Evolutionary conservation across 306 rosid species (phyloP).

Genomic region (Malus sieversii): DNA sequence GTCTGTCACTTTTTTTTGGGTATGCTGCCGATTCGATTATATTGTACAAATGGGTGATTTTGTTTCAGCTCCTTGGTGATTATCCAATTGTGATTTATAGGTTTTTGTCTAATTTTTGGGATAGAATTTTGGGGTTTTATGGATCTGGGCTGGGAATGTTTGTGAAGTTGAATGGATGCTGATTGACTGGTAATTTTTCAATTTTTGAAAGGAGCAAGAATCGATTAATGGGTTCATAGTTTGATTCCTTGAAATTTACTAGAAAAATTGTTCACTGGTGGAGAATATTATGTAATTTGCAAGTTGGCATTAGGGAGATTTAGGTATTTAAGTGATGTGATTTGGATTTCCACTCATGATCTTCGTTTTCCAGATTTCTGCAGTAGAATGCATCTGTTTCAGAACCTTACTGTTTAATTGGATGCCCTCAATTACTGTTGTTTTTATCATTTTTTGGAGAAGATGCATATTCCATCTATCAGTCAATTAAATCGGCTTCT

Average conservation of each 20-base stretch:
- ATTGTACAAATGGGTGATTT: constrained; percentile 4
- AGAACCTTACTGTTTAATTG: not conserved
- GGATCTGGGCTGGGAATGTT: constrained; percentile 48
- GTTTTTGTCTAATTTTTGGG: not conserved
- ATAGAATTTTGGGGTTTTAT: constrained; percentile 4
- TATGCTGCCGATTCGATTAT: constrained; percentile 11
- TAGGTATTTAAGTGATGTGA: constrained; percentile 13
- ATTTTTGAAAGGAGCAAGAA: constrained; percentile 4
- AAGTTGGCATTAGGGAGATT: constrained; percentile 20
- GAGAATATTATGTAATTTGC: not conserved
- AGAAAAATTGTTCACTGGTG: constrained; percentile 3
- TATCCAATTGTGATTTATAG: not conserved
- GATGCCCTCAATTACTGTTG: not conserved
- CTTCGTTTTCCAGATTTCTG: not conserved
- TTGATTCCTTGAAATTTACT: constrained; percentile 9
- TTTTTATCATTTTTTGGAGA: not conserved
- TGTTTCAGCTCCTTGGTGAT: not conserved
- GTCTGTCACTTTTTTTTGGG: not conserved
- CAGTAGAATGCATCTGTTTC: not conserved
- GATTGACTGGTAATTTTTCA: constrained; percentile 9
- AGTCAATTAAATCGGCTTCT: not conserved
- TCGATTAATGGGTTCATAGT: not conserved
- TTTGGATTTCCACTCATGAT: not conserved
- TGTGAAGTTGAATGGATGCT: constrained; percentile 17
- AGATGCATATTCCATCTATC: not conserved